Percentiles rank a stretch among this genome's conserved stretches.
These are phyloP conservation scores for Suhomyces sp. DNA, from an alignment of 805 yeast genomes.

Conservation along the genomic window DNA sequence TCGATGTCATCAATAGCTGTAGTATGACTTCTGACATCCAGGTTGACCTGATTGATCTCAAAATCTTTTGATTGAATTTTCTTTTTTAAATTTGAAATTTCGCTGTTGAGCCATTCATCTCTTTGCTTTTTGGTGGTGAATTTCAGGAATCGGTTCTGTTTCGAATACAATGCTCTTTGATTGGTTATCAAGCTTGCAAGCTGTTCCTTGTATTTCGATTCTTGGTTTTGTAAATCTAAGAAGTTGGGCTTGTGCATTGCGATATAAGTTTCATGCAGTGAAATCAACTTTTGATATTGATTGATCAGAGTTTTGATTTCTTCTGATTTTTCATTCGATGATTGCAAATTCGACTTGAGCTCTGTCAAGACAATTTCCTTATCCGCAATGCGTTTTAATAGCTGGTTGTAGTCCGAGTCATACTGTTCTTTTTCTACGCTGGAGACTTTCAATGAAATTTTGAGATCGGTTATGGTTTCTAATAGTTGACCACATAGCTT, in stretches of 20 bases:
- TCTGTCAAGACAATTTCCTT: conserved; percentile 48
- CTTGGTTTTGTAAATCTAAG: conserved; percentile 37
- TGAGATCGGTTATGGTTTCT: conserved; percentile 45
- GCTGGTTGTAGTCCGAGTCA: conserved; percentile 48
- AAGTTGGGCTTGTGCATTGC: conserved; percentile 41
- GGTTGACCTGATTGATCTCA: conserved; percentile 22
- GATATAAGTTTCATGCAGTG: conserved; percentile 38
- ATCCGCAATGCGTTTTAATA: conserved; percentile 49
- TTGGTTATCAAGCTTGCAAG: conserved; percentile 45
- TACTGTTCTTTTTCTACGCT: conserved; percentile 58
- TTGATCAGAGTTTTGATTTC: conserved; percentile 19
- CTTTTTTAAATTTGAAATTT: conserved; percentile 41
- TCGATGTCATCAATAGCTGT: conserved; percentile 12
- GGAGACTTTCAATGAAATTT: conserved; percentile 50
- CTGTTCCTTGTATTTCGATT: conserved; percentile 37
- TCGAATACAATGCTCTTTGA: conserved; percentile 63
- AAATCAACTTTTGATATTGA: conserved; percentile 28
- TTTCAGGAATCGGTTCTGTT: conserved; percentile 66
- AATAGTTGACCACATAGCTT: conserved; percentile 44
- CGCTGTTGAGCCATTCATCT: conserved; percentile 61
- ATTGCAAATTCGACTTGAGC: conserved; percentile 33
- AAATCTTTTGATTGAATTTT: conserved; percentile 27
- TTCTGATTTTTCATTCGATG: conserved; percentile 29
- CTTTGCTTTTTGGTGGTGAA: conserved; percentile 59
- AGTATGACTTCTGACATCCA: conserved; percentile 16